Conservation (phyloP, 345 rosid genomes). For the Reutealis trisperma region DNA sequence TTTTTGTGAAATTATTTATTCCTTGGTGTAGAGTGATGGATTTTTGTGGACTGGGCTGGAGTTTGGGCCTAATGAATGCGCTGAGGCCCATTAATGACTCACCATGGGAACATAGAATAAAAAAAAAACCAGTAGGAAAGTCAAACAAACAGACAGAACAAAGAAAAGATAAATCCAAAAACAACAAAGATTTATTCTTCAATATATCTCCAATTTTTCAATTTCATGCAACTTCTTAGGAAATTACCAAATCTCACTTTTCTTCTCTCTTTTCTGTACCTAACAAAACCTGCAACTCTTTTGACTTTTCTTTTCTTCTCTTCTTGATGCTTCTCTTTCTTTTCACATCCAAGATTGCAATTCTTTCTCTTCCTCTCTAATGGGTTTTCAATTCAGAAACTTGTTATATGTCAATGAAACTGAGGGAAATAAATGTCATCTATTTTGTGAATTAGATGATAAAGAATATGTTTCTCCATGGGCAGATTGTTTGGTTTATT, state of each 20-base stretch:
- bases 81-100: too few species aligned
- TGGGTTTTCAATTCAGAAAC: conserved; percentile 18
- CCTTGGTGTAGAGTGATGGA: too few species aligned
- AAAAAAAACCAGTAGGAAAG: too few species aligned
- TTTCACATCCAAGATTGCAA: background rate
- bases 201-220: background rate
- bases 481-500: background rate
- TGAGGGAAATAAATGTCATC: background rate
- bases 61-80: too few species aligned
- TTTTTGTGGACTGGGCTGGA: too few species aligned
- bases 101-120: too few species aligned
- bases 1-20: too few species aligned
- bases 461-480: background rate
- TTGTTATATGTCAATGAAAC: background rate
- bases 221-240: conserved; percentile 4
- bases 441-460: background rate
- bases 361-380: background rate
- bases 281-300: background rate
- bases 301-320: background rate
- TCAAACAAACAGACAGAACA: background rate
- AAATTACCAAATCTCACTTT: background rate
- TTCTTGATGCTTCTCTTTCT: background rate
- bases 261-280: background rate
- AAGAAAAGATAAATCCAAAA: too few species aligned
- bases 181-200: too few species aligned